Percentiles rank a stretch among this genome's conserved stretches.
Evolutionary conservation across 495 filamentous ascomycete genomes (phyloP).

Genomic region (Rostrohypoxylon terebratum): DNA sequence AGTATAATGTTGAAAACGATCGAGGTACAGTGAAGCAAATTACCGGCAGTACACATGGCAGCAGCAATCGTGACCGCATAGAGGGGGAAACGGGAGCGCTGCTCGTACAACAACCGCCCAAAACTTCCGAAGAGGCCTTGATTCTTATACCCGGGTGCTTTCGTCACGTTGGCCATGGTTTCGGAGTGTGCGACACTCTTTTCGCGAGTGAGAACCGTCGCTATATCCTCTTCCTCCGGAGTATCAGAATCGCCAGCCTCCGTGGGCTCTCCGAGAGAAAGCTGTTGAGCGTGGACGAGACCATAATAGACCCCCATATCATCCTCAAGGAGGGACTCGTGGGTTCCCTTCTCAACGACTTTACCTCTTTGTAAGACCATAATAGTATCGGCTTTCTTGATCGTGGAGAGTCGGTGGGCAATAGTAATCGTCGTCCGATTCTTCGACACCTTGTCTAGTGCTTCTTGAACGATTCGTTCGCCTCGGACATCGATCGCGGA

Average conservation of each 20-base stretch:
- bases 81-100: constrained; percentile 52
- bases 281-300: constrained; percentile 68
- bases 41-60: constrained; percentile 54
- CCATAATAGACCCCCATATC: constrained; percentile 67
- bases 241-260: constrained; percentile 45
- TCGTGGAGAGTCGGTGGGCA: constrained; percentile 76
- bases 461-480: constrained; percentile 76
- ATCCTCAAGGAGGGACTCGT: constrained; percentile 72
- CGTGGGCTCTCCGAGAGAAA: constrained; percentile 52
- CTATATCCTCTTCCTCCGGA: constrained; percentile 57
- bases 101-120: constrained; percentile 61
- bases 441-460: constrained; percentile 73
- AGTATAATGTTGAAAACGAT: constrained; percentile 4
- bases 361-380: constrained; percentile 71
- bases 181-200: constrained; percentile 60
- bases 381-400: constrained; percentile 76
- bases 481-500: constrained; percentile 80
- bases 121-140: constrained; percentile 58
- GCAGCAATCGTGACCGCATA: constrained; percentile 54
- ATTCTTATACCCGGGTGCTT: constrained; percentile 49
- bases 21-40: background rate
- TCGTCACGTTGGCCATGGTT: constrained; percentile 29
- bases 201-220: constrained; percentile 55
- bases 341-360: constrained; percentile 77
- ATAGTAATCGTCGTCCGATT: constrained; percentile 83